Evolutionary conservation across 768 basidiomycete genomes (phyloP).

Genomic region (Boletus edulis): DNA sequence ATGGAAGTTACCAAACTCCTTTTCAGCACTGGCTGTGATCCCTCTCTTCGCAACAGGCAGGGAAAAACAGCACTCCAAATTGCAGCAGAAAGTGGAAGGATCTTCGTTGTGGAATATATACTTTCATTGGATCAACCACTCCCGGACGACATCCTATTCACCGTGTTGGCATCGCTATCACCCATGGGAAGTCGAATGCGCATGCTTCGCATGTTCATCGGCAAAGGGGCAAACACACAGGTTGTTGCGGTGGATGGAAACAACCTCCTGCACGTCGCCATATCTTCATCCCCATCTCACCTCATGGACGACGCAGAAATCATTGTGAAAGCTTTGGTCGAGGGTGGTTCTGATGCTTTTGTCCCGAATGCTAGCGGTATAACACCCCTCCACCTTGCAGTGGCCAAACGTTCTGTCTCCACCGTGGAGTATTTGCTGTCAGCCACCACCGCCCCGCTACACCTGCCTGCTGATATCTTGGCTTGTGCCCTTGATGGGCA

Average conservation of each 20-base stretch:
- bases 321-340: not conserved
- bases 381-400: not conserved
- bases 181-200: fast-evolving
- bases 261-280: not conserved
- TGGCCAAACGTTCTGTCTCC: not conserved
- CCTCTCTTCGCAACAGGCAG: not conserved
- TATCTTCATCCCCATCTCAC: not conserved
- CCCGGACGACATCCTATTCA: slow-evolving; percentile 1
- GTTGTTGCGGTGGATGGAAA: not conserved
- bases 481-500: not conserved
- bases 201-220: not conserved
- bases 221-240: not conserved
- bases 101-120: not conserved
- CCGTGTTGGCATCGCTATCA: not conserved
- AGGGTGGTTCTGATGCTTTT: not conserved
- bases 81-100: not conserved
- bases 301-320: not conserved
- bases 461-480: not conserved
- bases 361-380: fast-evolving
- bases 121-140: not conserved
- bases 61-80: too few species aligned
- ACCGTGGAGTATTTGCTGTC: not conserved
- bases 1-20: not conserved
- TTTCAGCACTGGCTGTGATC: not conserved
- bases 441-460: too few species aligned